phyloP scores from a whole-genome alignment of 2,329 filamentous ascomycete genomes.

The Penicillium sp. region DNA sequence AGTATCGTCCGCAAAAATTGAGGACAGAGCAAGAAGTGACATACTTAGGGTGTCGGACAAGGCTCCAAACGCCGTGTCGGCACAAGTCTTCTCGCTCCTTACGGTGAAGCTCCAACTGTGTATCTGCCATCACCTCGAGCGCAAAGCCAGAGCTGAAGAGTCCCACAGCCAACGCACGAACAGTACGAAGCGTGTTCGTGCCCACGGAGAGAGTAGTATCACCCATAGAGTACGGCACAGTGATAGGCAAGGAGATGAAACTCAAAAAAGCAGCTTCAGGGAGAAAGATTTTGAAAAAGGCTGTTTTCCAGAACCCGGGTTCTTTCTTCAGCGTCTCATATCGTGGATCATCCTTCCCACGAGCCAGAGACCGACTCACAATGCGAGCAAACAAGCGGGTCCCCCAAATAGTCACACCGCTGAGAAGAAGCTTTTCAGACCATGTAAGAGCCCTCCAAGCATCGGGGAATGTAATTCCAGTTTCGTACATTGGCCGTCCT shows the following conservation, averaged over 20 bases:
- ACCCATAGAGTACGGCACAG: constrained; percentile 54
- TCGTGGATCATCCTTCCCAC: constrained; percentile 60
- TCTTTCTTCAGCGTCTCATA: constrained; percentile 58
- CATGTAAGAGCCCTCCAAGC: constrained; percentile 56
- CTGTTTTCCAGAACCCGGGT: constrained; percentile 61
- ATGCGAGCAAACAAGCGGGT: constrained; percentile 60
- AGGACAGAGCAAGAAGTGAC: constrained; percentile 26
- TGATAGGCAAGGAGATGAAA: constrained; percentile 61
- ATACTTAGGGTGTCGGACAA: constrained; percentile 66
- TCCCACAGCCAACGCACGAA: constrained; percentile 54
- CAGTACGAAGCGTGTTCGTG: constrained; percentile 22
- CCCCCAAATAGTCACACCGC: constrained; percentile 62
- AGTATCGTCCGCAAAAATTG: constrained; percentile 5
- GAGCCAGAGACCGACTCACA: constrained; percentile 52
- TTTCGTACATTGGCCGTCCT: constrained; percentile 54
- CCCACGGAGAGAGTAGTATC: constrained; percentile 38
- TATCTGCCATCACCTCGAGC: constrained; percentile 61
- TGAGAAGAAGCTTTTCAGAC: constrained; percentile 60
- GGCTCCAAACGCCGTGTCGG: constrained; percentile 63
- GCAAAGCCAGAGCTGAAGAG: constrained; percentile 61
- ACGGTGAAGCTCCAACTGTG: constrained; percentile 58
- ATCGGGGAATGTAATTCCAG: constrained; percentile 51
- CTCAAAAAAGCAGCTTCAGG: constrained; percentile 63
- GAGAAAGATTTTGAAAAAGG: constrained; percentile 58
- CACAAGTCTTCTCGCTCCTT: constrained; percentile 50